Evolutionary conservation across 2,329 filamentous ascomycete species (phyloP).

Genomic region (Arthrobotrys musiformis): DNA sequence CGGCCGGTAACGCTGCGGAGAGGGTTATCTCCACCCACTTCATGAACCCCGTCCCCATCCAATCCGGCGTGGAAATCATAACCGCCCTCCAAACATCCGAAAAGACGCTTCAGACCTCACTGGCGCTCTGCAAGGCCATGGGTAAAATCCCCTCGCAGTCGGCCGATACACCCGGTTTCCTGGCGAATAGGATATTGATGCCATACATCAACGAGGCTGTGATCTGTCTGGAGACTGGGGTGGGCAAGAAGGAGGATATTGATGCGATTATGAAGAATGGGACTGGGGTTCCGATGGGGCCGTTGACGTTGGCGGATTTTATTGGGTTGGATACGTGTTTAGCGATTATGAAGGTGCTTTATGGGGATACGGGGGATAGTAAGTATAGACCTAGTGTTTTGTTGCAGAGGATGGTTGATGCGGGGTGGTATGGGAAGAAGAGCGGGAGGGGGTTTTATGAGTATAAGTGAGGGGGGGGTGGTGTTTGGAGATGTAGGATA

Average conservation of each 20-base stretch:
- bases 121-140: conserved; percentile 89
- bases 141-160: conserved; percentile 90
- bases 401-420: conserved; percentile 94
- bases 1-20: conserved; percentile 79
- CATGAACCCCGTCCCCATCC: conserved; percentile 98
- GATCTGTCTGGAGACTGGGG: conserved; percentile 92
- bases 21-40: conserved; percentile 96
- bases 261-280: conserved; percentile 99
- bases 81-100: conserved; percentile 89
- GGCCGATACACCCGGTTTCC: conserved; percentile 89
- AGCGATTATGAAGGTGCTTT: conserved; percentile 94
- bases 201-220: conserved; percentile 99
- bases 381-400: conserved; percentile 93
- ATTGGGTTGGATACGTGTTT: conserved; percentile 96
- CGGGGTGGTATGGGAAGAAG: conserved; percentile 98
- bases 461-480: conserved; percentile 65
- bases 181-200: conserved; percentile 97
- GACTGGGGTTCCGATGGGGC: conserved; percentile 98
- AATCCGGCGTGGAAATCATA: conserved; percentile 98
- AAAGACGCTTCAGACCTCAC: conserved; percentile 80
- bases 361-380: conserved; percentile 89
- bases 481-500: neutral
- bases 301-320: conserved; percentile 91
- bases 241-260: conserved; percentile 89
- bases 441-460: conserved; percentile 95